phyloP scores from a whole-genome alignment of 768 basidiomycete species.

The Lactarius sanguifluus region DNA sequence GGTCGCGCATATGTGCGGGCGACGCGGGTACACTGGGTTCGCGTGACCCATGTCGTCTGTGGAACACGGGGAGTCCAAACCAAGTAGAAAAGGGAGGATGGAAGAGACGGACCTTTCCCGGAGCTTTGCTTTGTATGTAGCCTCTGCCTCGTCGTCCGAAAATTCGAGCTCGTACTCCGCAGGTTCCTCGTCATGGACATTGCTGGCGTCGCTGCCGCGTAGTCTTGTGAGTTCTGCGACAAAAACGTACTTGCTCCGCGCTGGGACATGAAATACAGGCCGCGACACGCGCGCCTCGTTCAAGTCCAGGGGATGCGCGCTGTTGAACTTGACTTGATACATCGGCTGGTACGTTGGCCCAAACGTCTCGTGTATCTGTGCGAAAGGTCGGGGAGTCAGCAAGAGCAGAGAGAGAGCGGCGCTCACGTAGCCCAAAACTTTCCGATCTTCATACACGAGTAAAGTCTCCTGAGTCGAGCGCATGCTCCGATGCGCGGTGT shows the following conservation, averaged over 20 bases:
- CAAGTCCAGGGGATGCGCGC: slow-evolving; percentile 58
- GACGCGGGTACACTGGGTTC: slow-evolving; percentile 45
- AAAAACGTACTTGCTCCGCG: slow-evolving; percentile 81
- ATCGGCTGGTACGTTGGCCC: slow-evolving; percentile 89
- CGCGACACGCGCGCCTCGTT: slow-evolving; percentile 54
- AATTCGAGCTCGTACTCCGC: slow-evolving; percentile 90
- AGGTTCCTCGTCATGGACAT: slow-evolving; percentile 92
- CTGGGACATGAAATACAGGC: slow-evolving; percentile 80
- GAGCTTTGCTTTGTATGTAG: slow-evolving; percentile 58
- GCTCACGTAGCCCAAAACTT: slow-evolving; percentile 88
- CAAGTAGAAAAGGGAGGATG: neutral
- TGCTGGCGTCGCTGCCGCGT: slow-evolving; percentile 93
- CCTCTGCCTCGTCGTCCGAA: slow-evolving; percentile 92
- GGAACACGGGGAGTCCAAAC: neutral
- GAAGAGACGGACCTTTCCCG: slow-evolving; percentile 54
- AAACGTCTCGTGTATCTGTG: slow-evolving; percentile 90
- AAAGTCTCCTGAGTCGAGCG: slow-evolving; percentile 89
- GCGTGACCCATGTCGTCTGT: slow-evolving; percentile 55
- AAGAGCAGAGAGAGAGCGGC: slow-evolving; percentile 6
- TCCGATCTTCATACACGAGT: slow-evolving; percentile 85
- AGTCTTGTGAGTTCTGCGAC: slow-evolving; percentile 63
- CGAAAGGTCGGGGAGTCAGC: slow-evolving; percentile 27
- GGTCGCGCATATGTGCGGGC: slow-evolving; percentile 53
- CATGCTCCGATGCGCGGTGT: slow-evolving; percentile 53
- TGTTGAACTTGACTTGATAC: slow-evolving; percentile 83